Evolutionary conservation across 345 rosid genomes (phyloP).

Genomic region (Clausena lansium): DNA sequence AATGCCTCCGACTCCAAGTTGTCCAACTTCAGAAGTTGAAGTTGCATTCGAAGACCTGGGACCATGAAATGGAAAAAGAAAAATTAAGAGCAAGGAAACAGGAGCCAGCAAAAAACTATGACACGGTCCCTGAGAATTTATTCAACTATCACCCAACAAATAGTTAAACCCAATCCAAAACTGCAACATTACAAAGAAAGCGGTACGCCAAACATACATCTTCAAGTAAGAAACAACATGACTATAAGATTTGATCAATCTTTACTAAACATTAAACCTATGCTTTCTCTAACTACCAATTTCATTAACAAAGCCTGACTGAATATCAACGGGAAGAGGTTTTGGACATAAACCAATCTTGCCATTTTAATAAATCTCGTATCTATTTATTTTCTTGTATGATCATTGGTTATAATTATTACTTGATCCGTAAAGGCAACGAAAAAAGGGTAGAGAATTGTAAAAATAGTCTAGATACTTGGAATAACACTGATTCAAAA

Average conservation of each 20-base stretch:
- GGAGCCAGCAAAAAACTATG: not conserved
- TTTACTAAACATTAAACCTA: not conserved
- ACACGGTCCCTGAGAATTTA: not conserved
- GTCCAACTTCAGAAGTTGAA: slow-evolving; percentile 78
- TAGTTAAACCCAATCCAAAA: not conserved
- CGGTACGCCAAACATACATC: not conserved
- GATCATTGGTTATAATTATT: not conserved
- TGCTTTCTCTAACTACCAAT: not conserved
- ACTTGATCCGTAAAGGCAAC: not conserved
- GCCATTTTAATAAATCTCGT: not conserved
- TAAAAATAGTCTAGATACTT: not conserved
- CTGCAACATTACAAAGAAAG: not conserved
- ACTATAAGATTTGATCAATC: not conserved
- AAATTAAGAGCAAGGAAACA: not conserved
- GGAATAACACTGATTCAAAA: not conserved
- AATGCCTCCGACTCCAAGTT: slow-evolving; percentile 72
- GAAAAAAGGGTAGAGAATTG: not conserved
- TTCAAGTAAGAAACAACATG: not conserved
- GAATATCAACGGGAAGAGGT: not conserved
- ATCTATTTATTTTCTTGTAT: not conserved
- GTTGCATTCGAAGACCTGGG: slow-evolving; percentile 90
- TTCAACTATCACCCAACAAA: not conserved
- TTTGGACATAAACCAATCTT: not conserved
- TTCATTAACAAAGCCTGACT: not conserved
- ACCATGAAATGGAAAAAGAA: not conserved